A percentile compares a stretch with the other conserved stretches of the same genome.
Evolutionary conservation across 116 monocot species (phyloP).

Genomic region (Iris pallida): DNA sequence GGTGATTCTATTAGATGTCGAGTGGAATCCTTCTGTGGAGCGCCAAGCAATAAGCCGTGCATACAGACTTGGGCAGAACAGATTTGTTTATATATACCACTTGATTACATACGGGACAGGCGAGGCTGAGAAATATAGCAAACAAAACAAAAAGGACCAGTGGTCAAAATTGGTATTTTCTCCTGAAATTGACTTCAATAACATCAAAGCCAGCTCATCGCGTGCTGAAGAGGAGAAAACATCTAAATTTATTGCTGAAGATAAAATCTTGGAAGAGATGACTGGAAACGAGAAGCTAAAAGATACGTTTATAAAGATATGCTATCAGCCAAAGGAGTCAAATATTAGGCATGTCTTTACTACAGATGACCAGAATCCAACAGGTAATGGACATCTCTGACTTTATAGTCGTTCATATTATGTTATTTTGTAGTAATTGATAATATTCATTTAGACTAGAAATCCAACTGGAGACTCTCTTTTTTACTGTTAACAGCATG

Average conservation of each 20-base stretch:
- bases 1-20: conserved; percentile 69
- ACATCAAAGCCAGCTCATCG: conserved; percentile 7
- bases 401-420: too few relatives aligned
- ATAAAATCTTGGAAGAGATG: conserved; percentile 66
- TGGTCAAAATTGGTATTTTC: conserved; percentile 61
- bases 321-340: neutral
- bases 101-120: conserved; percentile 52
- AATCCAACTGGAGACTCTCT: too few relatives aligned
- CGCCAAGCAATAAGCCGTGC: conserved; percentile 76
- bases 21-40: conserved; percentile 85
- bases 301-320: conserved; percentile 41
- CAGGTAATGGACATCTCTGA: too few relatives aligned
- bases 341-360: too few relatives aligned
- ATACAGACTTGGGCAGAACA: conserved; percentile 63
- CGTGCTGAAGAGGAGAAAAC: conserved; percentile 19
- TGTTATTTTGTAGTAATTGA: too few relatives aligned
- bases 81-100: conserved; percentile 60
- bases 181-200: conserved; percentile 15
- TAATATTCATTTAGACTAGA: too few relatives aligned
- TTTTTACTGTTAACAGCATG: too few relatives aligned
- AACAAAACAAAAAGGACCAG: conserved; percentile 49
- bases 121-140: conserved; percentile 54
- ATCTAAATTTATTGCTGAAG: conserved; percentile 33
- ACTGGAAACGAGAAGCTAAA: conserved; percentile 34
- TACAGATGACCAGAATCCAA: too few relatives aligned